Evolutionary conservation across 306 rosid genomes (phyloP), one percentile per base, ranked within the genome.

Genomic region (Inga leiocalycina): DNA sequence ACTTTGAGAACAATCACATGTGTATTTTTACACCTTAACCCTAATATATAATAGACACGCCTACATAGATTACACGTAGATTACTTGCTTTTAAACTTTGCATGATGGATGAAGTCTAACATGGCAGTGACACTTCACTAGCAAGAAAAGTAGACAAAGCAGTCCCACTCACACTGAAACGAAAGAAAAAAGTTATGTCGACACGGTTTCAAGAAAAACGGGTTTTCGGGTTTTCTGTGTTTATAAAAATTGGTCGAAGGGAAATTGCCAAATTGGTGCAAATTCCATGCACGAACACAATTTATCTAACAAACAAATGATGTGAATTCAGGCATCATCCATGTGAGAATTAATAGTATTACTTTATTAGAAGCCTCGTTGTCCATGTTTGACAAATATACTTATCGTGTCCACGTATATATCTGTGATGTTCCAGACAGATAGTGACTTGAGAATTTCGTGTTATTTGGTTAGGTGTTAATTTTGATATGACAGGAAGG

Each of bases 91-190:
- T 77, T 84, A 64, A 80, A 62, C 22, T 68, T 77, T 44, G n/a
- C n/a, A n/a, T n/a, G 32, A 49, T n/a, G 56, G 34, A 34, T 75
- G 86, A 32, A 52, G 16, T 49, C 45, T 61, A 79, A 80, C 81
- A 70, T 89, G 90, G 71, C 80, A 76, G 41, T 83, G 78, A 83
- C 76, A 52, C 54, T 12, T 49, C 54, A 49, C 59, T 41, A 64
- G 82, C 51, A 41, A 46, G 84, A 39, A 71, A 74, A 71, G 82
- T 54, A 73, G 84, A 84, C 79, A 59, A 32, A 65, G 77, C 34
- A 73, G n/a, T 39, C 83, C 79, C 71, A 78, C 44, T 10, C 8
- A 73, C 44, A 24, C 43, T n/a, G 22, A 75, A 75, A 52, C 75
- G 22, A 16, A 72, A 35, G 82, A 45, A 70, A 41, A 61, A 76